Evolutionary conservation across 2,329 filamentous ascomycete species (phyloP).

Genomic region (Lachnellula willkommii): DNA sequence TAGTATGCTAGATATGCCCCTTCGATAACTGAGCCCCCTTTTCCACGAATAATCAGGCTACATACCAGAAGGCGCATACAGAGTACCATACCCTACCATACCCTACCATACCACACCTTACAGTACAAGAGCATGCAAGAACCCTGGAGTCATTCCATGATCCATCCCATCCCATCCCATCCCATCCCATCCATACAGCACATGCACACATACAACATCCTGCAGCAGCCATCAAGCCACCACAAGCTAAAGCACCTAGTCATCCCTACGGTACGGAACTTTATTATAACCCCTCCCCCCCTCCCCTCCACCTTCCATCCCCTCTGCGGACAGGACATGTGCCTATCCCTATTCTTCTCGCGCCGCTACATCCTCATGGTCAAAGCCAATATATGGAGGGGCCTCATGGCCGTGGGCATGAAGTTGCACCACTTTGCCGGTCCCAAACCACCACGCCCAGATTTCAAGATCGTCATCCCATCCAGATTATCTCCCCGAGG

Average conservation of each 20-base stretch:
- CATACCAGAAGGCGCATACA: background rate
- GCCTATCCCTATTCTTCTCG: constrained; percentile 16
- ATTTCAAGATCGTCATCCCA: constrained; percentile 31
- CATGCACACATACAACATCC: too few relatives aligned
- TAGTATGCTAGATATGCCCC: background rate
- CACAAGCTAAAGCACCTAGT: background rate
- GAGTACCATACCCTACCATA: background rate
- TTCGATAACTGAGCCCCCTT: background rate
- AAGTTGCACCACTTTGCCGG: constrained; percentile 30
- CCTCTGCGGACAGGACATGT: background rate
- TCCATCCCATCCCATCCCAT: too few relatives aligned
- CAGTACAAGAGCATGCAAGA: too few relatives aligned
- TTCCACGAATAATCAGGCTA: background rate
- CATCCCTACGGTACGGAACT: background rate
- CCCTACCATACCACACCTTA: too few relatives aligned
- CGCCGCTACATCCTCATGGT: constrained; percentile 22
- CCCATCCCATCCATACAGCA: too few relatives aligned
- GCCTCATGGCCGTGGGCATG: constrained; percentile 33
- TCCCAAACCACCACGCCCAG: constrained; percentile 27
- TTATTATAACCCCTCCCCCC: background rate
- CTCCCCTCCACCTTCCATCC: background rate
- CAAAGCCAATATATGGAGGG: constrained; percentile 31
- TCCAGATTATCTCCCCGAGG: constrained; percentile 25
- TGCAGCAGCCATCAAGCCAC: background rate
- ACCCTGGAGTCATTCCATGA: too few relatives aligned